Conservation (phyloP, 1,284 basidiomycete genomes). For the Leucoagaricus sp. region DNA sequence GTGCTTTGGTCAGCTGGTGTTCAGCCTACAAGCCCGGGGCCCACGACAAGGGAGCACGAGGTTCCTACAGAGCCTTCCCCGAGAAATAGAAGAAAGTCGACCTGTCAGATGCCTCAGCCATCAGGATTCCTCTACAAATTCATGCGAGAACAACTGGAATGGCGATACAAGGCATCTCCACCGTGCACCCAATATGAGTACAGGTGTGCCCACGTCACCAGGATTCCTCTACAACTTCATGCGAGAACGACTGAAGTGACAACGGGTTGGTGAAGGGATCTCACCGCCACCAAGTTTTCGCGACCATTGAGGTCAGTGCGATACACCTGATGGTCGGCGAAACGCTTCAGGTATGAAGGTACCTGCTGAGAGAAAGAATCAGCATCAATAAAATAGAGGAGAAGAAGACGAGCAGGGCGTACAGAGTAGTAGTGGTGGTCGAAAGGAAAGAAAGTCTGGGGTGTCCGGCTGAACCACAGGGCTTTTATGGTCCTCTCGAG, state of each 20-base stretch:
- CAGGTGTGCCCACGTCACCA: neutral
- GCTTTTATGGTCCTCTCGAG: neutral
- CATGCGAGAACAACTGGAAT: neutral
- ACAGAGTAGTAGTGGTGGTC: neutral
- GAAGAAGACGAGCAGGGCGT: neutral
- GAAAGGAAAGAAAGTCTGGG: neutral
- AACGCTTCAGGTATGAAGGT: too few species aligned
- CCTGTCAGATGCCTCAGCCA: neutral
- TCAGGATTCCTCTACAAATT: neutral
- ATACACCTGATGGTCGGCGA: too few species aligned
- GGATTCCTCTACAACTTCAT: neutral
- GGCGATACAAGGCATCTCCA: neutral
- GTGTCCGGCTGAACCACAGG: neutral
- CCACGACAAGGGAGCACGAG: neutral
- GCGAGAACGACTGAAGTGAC: neutral
- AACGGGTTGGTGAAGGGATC: neutral
- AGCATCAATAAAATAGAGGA: neutral
- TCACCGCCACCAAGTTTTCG: neutral
- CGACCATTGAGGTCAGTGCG: neutral
- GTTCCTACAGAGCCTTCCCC: neutral
- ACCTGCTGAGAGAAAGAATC: too few species aligned
- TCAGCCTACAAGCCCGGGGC: neutral
- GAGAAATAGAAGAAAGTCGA: neutral
- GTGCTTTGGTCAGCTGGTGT: neutral
- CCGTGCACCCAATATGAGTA: neutral